Evolutionary conservation across 129 eudicot species (phyloP).

Genomic region (Oenanthe sinensis): DNA sequence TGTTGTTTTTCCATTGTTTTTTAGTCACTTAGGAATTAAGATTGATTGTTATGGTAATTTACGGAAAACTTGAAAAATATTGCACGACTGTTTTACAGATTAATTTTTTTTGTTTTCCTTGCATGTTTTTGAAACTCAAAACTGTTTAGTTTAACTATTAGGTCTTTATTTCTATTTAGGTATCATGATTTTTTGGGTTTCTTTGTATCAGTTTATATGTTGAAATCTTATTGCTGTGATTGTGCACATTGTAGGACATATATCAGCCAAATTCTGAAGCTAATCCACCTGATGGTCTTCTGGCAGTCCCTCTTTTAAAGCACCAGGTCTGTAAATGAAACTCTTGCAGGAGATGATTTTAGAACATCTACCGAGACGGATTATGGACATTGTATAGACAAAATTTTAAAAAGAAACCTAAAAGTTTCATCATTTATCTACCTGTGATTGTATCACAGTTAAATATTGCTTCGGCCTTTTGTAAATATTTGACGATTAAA

Average conservation of each 20-base stretch:
- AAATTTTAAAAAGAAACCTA: neutral
- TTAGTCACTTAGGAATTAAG: neutral
- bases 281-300: slow-evolving; percentile 64
- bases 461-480: too few relatives aligned
- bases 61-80: neutral
- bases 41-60: neutral
- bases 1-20: neutral
- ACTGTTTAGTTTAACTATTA: neutral
- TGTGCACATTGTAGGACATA: slow-evolving; percentile 58
- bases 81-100: neutral
- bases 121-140: neutral
- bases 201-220: neutral
- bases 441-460: too few relatives aligned
- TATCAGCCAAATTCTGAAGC: slow-evolving; percentile 76
- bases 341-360: neutral
- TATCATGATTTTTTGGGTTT: neutral
- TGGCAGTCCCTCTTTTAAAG: slow-evolving; percentile 69
- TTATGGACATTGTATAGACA: neutral
- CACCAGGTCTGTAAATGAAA: slow-evolving; percentile 61
- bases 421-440: neutral
- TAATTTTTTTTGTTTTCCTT: neutral
- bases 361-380: neutral
- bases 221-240: slow-evolving; percentile 5
- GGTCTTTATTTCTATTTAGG: neutral
- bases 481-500: neutral